These are phyloP conservation scores for Eutypa lata DNA, from an alignment of 2,329 filamentous ascomycete species.

Conservation along the genomic window DNA sequence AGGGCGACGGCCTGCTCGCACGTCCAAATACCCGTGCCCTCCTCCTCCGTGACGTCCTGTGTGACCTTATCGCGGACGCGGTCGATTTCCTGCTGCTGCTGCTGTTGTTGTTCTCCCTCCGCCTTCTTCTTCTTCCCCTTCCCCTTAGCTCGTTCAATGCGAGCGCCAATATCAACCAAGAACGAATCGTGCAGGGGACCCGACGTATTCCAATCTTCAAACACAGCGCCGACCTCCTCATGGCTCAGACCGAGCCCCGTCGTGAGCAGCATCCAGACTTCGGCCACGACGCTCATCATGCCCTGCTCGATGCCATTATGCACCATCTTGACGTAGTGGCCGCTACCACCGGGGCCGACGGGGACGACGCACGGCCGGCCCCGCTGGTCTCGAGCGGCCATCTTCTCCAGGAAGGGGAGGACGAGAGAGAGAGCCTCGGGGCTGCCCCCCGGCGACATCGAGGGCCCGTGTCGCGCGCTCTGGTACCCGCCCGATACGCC, in stretches of 20 bases:
- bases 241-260: conserved; percentile 55
- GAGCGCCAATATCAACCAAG: conserved; percentile 59
- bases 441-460: conserved; percentile 64
- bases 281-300: conserved; percentile 62
- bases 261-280: conserved; percentile 63
- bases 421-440: conserved; percentile 53
- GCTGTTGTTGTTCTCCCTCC: background rate
- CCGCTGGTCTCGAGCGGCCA: conserved; percentile 60
- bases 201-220: conserved; percentile 56
- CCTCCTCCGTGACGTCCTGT: conserved; percentile 63
- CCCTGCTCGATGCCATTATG: conserved; percentile 74
- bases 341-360: conserved; percentile 60
- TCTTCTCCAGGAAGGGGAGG: conserved; percentile 57
- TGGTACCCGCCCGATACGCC: conserved; percentile 70
- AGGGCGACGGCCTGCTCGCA: conserved; percentile 58
- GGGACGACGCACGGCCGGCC: conserved; percentile 58
- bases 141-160: conserved; percentile 55
- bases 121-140: too few relatives aligned
- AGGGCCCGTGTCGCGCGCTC: conserved; percentile 61
- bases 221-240: conserved; percentile 58
- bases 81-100: conserved; percentile 38
- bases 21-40: conserved; percentile 66
- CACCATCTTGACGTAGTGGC: conserved; percentile 74
- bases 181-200: conserved; percentile 59
- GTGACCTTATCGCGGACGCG: conserved; percentile 68